Evolutionary conservation across 768 basidiomycete species (phyloP), one percentile per base, ranked within the genome.

Genomic region (Gloeopeniophorella convolvens): DNA sequence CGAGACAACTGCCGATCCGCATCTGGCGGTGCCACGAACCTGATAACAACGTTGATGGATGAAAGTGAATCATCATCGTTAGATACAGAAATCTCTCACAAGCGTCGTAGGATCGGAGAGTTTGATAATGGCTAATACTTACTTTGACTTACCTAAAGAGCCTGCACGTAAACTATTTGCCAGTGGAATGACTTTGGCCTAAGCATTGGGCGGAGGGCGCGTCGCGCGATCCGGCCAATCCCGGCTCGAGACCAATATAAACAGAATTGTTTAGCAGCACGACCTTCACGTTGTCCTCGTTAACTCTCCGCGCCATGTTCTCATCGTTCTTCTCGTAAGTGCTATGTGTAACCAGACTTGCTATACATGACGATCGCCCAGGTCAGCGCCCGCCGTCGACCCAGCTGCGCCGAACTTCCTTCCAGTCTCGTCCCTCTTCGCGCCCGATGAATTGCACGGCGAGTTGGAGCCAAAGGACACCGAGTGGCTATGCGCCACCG

Each of bases 241-340:
- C 51, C 51, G 51, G 45, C 5, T 46, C 51, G 51, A 15, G 15
- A 6, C 1, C 5, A 16, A 32, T 42, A 44, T 24, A 44, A 43
- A 26, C 18, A 10, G 13, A 5, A 11, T 12, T 21, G 9, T 31
- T 13, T 18, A n/a, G 26, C 5, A 16, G 23, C 32, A 13, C 16
- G 31, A 26, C 41, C 26, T 21, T 35, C 40, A 30, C 31, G 34
- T 49, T 35, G 33, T 32, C 31, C 51, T 42, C 28, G n/a, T 37
- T 49, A 48, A 65, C 65, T 46, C n/a, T n/a, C n/a, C n/a, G 35
- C 51, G 73, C 65, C 70, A 89, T 89, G 87, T 88, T 89, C 71
- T 79, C 83, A 50, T 79, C 83, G 5, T 65, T 85, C 50, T 81
- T 88, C 61, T 85, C 85, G 87, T 89, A 65, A 79, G 87, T 81